These are phyloP conservation scores for Pontederia paniculata DNA, from an alignment of 176 grass and related monocot species.

Conservation along the genomic window DNA sequence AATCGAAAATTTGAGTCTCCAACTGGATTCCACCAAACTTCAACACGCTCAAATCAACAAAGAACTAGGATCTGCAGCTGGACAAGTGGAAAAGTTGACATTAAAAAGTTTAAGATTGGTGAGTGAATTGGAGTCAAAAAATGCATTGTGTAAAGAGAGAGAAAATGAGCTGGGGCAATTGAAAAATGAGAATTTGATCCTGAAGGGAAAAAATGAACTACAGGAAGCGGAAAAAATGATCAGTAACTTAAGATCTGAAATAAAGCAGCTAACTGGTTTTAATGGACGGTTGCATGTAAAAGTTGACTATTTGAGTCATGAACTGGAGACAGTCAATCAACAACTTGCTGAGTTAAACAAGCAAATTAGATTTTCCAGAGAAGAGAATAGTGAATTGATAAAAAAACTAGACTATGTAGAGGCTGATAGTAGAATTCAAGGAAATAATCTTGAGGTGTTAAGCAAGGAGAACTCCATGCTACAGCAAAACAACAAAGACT, in stretches of 20 bases:
- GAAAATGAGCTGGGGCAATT: constrained; percentile 30
- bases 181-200: constrained; percentile 24
- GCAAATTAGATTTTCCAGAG: constrained; percentile 17
- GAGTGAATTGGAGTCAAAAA: neutral
- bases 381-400: constrained; percentile 30
- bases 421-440: constrained; percentile 22
- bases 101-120: neutral
- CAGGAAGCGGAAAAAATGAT: constrained; percentile 6
- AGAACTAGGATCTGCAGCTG: neutral
- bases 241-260: constrained; percentile 23
- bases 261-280: constrained; percentile 16
- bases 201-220: constrained; percentile 1
- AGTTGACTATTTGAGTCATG: neutral
- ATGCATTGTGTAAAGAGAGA: constrained; percentile 15
- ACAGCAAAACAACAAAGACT: constrained; percentile 23
- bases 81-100: neutral
- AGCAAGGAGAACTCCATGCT: constrained; percentile 27
- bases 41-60: neutral
- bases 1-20: neutral
- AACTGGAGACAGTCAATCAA: neutral
- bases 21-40: neutral
- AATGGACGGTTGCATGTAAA: constrained; percentile 2
- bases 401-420: constrained; percentile 20
- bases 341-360: constrained; percentile 23
- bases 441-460: constrained; percentile 27